These are phyloP conservation scores for Fraxinus paxiana DNA, from an alignment of 305 asterid genomes.

Conservation along the genomic window DNA sequence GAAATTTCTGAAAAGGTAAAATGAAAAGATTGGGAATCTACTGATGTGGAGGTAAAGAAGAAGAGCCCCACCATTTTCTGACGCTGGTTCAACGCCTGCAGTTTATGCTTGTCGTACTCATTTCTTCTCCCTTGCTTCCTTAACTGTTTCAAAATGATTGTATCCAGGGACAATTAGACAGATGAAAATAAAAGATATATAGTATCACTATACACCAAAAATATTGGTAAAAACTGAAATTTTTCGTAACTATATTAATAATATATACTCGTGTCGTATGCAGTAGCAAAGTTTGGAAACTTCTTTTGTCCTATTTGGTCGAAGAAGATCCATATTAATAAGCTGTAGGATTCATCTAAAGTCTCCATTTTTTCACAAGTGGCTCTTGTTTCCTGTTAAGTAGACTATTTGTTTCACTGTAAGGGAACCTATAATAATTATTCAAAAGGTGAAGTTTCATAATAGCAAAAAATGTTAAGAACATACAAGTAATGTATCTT, in stretches of 20 bases:
- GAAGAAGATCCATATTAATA: neutral
- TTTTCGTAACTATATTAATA: neutral
- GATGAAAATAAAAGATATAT: neutral
- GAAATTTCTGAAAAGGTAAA: neutral
- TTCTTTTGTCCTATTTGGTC: neutral
- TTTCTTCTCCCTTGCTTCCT: slow-evolving; percentile 96
- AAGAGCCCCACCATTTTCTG: slow-evolving; percentile 75
- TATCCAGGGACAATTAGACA: neutral
- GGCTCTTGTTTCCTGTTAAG: neutral
- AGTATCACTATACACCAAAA: neutral
- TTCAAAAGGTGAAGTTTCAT: neutral
- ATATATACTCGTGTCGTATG: neutral
- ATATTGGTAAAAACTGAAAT: neutral
- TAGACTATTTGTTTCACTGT: neutral
- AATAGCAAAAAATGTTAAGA: neutral
- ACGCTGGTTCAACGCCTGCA: slow-evolving; percentile 90
- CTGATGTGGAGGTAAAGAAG: neutral
- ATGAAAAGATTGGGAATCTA: too few species aligned
- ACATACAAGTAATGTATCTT: neutral
- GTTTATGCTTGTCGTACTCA: slow-evolving; percentile 89
- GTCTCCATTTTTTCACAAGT: neutral
- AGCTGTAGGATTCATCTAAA: neutral
- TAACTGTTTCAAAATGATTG: slow-evolving; percentile 40
- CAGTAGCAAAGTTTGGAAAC: neutral
- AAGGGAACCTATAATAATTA: neutral